Conservation (phyloP, 2,329 filamentous ascomycete genomes). For the Dactylellina drechsleri region DNA sequence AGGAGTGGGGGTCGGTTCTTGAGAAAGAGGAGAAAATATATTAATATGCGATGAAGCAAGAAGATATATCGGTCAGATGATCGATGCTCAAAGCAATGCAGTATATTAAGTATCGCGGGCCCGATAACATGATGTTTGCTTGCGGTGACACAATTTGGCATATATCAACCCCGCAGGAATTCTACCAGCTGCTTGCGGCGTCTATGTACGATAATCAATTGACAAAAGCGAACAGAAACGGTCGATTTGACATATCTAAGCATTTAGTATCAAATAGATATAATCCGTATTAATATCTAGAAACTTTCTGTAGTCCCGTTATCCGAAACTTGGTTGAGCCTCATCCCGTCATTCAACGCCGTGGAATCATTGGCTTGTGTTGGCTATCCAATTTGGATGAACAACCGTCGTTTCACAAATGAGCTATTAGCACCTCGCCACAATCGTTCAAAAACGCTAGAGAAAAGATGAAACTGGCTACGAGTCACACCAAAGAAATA, state of each 20-base stretch:
- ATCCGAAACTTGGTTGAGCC: not conserved
- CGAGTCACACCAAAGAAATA: slow-evolving; percentile 1
- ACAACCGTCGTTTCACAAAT: not conserved
- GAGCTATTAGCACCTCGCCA: not conserved
- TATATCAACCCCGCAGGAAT: not conserved
- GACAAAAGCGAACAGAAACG: no score
- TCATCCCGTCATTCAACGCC: slow-evolving; percentile 1
- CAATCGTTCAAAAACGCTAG: slow-evolving; percentile 3
- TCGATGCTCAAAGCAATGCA: no score
- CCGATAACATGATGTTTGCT: not conserved
- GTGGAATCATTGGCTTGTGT: not conserved
- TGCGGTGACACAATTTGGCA: not conserved
- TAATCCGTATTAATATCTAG: no score
- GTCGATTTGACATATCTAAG: no score
- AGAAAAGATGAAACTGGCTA: slow-evolving; percentile 40
- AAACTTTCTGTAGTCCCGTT: no score
- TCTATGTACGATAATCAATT: no score
- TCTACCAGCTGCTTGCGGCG: no score
- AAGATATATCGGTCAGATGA: not conserved
- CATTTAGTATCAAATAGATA: no score
- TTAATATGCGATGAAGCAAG: not conserved
- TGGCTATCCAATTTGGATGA: slow-evolving; percentile 2
- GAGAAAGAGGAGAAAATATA: no score
- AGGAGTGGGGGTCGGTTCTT: slow-evolving; percentile 12
- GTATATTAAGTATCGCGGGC: not conserved